Conservation (phyloP, 768 basidiomycete genomes). For the Rhizopogon rudus region DNA sequence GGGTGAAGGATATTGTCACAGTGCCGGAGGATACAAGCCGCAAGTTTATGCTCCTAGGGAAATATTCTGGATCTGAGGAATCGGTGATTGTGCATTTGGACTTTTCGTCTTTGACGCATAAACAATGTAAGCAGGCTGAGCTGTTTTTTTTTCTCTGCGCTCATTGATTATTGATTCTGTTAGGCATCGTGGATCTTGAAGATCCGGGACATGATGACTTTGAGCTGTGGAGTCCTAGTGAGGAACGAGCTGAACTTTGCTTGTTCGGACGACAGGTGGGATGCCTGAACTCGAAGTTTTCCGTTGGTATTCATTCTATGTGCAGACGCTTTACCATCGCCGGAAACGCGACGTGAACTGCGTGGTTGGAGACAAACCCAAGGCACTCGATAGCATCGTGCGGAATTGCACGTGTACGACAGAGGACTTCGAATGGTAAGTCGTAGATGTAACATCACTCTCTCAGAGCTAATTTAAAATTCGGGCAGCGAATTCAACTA, state of each 20-base stretch:
- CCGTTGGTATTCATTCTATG: not conserved
- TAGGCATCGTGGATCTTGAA: conserved; percentile 66
- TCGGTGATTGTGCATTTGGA: conserved; percentile 78
- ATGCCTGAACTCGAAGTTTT: not conserved
- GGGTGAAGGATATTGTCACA: conserved; percentile 76
- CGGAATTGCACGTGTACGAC: conserved; percentile 68
- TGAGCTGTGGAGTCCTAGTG: conserved; percentile 94
- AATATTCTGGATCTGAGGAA: conserved; percentile 37
- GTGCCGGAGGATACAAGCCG: conserved; percentile 89
- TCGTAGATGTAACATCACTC: not conserved
- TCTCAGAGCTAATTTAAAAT: not conserved
- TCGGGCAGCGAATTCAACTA: conserved; percentile 86
- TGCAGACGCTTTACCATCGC: conserved; percentile 86
- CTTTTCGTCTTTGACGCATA: conserved; percentile 71
- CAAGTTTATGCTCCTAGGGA: conserved; percentile 83
- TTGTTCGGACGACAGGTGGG: conserved; percentile 87
- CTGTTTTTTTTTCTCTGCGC: not conserved
- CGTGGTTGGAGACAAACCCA: conserved; percentile 69
- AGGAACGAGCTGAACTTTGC: conserved; percentile 82
- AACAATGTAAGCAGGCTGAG: conserved; percentile 55
- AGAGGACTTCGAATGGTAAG: conserved; percentile 93
- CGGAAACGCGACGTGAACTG: conserved; percentile 77
- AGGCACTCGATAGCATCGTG: conserved; percentile 46
- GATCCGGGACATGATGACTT: conserved; percentile 88
- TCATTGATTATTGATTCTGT: not conserved